These are phyloP conservation scores for Debaryomyces udenii DNA, from an alignment of 1,139 yeast genomes.

Conservation along the genomic window DNA sequence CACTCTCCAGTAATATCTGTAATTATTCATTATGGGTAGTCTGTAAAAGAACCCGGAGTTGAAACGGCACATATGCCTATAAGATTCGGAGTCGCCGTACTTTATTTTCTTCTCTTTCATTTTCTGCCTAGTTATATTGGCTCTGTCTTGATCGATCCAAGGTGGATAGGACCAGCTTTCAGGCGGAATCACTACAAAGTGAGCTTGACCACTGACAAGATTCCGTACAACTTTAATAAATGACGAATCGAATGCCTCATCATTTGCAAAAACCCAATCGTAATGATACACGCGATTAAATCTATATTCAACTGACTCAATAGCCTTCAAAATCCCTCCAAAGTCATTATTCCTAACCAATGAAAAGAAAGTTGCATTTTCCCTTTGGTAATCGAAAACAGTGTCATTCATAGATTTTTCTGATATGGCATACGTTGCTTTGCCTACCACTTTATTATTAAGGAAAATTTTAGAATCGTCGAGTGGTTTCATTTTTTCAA, in stretches of 20 bases:
- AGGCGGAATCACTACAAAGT: constrained; percentile 50
- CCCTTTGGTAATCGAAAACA: constrained; percentile 11
- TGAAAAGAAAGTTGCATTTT: constrained; percentile 66
- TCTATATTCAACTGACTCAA: constrained; percentile 64
- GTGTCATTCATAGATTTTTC: not conserved
- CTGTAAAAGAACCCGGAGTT: constrained; percentile 32
- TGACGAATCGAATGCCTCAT: constrained; percentile 53
- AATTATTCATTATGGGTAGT: constrained; percentile 20
- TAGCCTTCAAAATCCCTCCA: constrained; percentile 55
- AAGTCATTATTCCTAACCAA: constrained; percentile 70
- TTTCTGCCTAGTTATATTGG: constrained; percentile 19
- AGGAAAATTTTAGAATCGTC: constrained; percentile 8
- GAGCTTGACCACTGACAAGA: constrained; percentile 49
- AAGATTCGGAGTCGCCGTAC: constrained; percentile 41
- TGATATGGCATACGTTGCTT: constrained; percentile 4
- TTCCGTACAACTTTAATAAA: constrained; percentile 46
- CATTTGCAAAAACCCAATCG: constrained; percentile 80
- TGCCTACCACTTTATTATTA: constrained; percentile 12
- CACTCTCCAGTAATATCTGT: constrained; percentile 24
- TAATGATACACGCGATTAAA: constrained; percentile 66
- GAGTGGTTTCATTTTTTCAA: constrained; percentile 10
- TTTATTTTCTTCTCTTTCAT: constrained; percentile 34
- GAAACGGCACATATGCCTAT: constrained; percentile 40
- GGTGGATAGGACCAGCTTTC: constrained; percentile 49
- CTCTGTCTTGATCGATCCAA: constrained; percentile 27